A percentile compares a stretch with the other conserved stretches of the same genome.
Evolutionary conservation across 148 eudicot species (phyloP).

Genomic region (Rhododendron ferrugineum): DNA sequence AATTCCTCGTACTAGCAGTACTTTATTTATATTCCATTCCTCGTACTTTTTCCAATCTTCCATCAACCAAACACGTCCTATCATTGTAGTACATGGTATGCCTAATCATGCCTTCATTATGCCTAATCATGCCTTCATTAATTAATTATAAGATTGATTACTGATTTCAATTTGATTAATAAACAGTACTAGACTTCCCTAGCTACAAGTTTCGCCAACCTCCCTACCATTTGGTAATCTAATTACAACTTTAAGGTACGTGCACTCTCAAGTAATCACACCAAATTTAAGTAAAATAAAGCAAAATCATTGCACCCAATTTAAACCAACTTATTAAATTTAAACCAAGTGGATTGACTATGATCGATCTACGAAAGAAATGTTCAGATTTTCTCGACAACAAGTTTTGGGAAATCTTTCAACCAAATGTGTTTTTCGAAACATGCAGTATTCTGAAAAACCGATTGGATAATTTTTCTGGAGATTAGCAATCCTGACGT

Average conservation of each 20-base stretch:
- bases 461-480: not conserved
- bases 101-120: not conserved
- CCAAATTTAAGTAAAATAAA: not conserved
- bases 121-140: slow-evolving; percentile 1
- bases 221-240: not conserved
- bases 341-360: not conserved
- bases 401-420: not conserved
- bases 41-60: not conserved
- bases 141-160: not conserved
- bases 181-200: not conserved
- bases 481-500: too few species aligned
- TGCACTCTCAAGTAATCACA: not conserved
- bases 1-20: not conserved
- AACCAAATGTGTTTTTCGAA: not conserved
- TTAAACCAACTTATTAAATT: not conserved
- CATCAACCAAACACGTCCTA: not conserved
- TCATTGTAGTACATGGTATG: not conserved
- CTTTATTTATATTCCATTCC: not conserved
- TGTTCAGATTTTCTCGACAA: not conserved
- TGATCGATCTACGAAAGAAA: not conserved
- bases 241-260: not conserved
- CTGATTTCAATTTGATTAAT: not conserved
- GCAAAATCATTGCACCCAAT: not conserved
- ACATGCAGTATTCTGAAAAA: not conserved
- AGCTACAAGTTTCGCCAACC: slow-evolving; percentile 7